Conservation (phyloP, 352 stramenopile species). For the Phytophthora litchii region DNA sequence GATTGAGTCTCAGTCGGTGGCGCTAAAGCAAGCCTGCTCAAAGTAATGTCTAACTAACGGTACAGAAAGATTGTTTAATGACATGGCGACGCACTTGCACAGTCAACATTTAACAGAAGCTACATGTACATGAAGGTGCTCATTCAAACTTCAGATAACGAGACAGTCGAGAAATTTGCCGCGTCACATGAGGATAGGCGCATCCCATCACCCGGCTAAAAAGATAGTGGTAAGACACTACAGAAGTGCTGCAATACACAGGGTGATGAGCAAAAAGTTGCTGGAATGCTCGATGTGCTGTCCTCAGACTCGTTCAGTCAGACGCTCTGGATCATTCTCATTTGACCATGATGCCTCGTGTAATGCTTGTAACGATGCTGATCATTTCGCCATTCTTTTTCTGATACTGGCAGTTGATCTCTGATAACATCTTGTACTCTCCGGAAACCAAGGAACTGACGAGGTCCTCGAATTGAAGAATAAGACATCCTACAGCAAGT, state of each 20-base stretch:
- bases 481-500: no score
- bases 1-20: no score
- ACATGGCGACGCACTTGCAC: no score
- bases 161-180: constrained; percentile 16
- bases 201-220: constrained; percentile 6
- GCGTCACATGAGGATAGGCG: constrained; percentile 14
- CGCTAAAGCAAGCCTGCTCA: no score
- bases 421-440: constrained; percentile 23
- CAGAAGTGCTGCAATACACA: no score
- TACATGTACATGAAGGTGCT: neutral
- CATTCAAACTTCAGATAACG: constrained; percentile 2
- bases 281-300: constrained; percentile 24
- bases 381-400: constrained; percentile 27
- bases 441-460: no score
- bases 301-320: constrained; percentile 22
- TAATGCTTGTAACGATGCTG: constrained; percentile 14
- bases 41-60: no score
- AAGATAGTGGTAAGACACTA: constrained; percentile 17
- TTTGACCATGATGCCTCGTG: constrained; percentile 26
- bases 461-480: no score
- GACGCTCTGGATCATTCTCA: constrained; percentile 29
- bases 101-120: neutral
- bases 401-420: constrained; percentile 23
- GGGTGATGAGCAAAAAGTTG: no score
- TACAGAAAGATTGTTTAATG: no score